Percentiles rank a stretch among this genome's conserved stretches.
Conservation (phyloP, 306 rosid genomes). For the Trifolium pratense region DNA sequence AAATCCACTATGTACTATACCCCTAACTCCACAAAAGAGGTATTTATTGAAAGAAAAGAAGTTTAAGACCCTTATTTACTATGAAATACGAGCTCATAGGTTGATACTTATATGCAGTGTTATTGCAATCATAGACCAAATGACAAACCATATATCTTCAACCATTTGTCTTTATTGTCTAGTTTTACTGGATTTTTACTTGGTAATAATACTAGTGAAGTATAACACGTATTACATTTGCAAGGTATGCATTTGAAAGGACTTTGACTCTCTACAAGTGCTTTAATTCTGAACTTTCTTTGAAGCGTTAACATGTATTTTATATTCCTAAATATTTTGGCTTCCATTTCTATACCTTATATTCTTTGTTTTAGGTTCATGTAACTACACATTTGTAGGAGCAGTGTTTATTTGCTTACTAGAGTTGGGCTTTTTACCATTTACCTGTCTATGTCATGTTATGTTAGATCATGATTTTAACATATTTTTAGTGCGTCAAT, state of each 20-base stretch:
- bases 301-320: not conserved
- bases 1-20: conserved; percentile 26
- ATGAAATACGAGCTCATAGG: conserved; percentile 6
- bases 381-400: conserved; percentile 20
- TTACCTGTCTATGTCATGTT: conserved; percentile 10
- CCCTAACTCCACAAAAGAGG: not conserved
- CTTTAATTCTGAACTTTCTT: conserved; percentile 13
- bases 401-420: conserved; percentile 10
- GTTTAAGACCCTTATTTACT: not conserved
- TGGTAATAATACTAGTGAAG: conserved; percentile 28
- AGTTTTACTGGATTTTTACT: conserved; percentile 14
- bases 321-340: conserved; percentile 5
- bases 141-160: conserved; percentile 4
- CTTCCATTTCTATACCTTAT: not conserved
- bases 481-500: not conserved
- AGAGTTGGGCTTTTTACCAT: conserved; percentile 9
- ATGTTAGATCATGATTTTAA: not conserved
- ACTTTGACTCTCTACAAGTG: conserved; percentile 15
- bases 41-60: conserved; percentile 14
- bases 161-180: not conserved
- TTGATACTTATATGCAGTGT: conserved; percentile 26
- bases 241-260: conserved; percentile 19
- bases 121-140: conserved; percentile 14
- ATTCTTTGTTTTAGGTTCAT: conserved; percentile 5
- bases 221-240: conserved; percentile 8